Base-by-base conservation (phyloP, 1,139 yeast species). In the Zygoascus sp. region DNA sequence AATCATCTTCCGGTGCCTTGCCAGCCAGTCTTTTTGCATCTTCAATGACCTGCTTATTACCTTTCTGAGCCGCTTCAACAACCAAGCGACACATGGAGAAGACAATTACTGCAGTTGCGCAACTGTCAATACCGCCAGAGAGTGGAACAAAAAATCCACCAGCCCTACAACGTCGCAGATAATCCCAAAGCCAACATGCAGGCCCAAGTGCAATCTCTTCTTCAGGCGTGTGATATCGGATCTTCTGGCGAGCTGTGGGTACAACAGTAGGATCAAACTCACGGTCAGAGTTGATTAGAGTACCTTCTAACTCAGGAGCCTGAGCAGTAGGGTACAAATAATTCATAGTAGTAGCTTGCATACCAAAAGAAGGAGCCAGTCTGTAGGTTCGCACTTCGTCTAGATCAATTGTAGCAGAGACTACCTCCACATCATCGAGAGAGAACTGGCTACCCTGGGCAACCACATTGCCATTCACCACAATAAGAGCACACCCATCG, bases 181-280 rank as follows among this genome's bases (percentile, higher is more conserved):
- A 92, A 64, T 92, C 99, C 99, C 99, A 92, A 54, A 92, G 67
- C 99, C 99, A 92, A 64, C 98, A 92, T 0, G 99, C 98, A 1
- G 98, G 99, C 0, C 98, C 98, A 45, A 86, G 71, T 0, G 98
- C 97, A 53, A 92, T 90, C 66, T 92, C 99, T 65, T 92, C 97
- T 60, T 89, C 95, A 1, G 97, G 96, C 2, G 72, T 62, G 65
- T 86, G 95, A 59, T 84, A 84, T 42, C 72, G 73, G 36, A 83
- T 74, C 4, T 71, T 72, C 28, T 68, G 64, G 1, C 62, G 50
- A 30, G 62, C 58, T 0, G 95, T 69, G 15, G 97, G 96, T n/a
- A 58, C 67, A n/a, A 85, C 65, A 1, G 60, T 59, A 15, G 85
- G 79, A 62, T 87, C 79, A 58, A 85, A 85, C 30, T 78, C 74